Evolutionary conservation across 768 basidiomycete genomes (phyloP), one percentile per base, ranked within the genome.

Genomic region (Termitomyces sp.): DNA sequence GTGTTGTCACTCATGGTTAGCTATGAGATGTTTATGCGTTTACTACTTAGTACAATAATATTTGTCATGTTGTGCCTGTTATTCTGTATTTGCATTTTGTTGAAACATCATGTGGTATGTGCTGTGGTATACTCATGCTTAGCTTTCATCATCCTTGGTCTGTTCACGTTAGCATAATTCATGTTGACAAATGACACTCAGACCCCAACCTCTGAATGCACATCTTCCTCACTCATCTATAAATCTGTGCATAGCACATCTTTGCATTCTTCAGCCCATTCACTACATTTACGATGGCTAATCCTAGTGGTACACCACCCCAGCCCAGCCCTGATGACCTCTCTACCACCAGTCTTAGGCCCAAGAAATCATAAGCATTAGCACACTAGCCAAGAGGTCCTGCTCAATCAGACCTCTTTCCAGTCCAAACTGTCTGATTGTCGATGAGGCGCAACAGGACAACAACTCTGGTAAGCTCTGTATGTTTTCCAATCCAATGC

Each of bases 391-490:
- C 33, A 52, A 39, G 32, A 43, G 4, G 55, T 56, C 44, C 53
- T 60, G 51, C 69, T 65, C 63, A 59, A 54, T 58, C 68, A 34
- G 63, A 58, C 64, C 59, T 56, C 49, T 60, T 53, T 65, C 7
- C 68, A 98, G 95, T 22, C 95, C 97, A 32, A 97, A 98, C 80
- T 93, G 95, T 71, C 85, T 99, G 62, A 91, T 98, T 68, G 95
- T 98, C 64, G 95, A 98, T 69, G 97, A 99, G 70, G 86, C 93
- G 33, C 81, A 88, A 14, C 80, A 88, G 36, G 97, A 99, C 74
- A 97, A 99, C 71, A 99, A 98, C 82, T 95, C 93, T 72, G 91
- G 91, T 89, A 68, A 69, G 83, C 56, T 10, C n/a, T 20, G 16
- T 18, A 4, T 24, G 48, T n/a, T 12, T 52, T 42, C 20, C 16